phyloP scores from a whole-genome alignment of 176 grass and related monocot species.

The Aegilops speltoides region DNA sequence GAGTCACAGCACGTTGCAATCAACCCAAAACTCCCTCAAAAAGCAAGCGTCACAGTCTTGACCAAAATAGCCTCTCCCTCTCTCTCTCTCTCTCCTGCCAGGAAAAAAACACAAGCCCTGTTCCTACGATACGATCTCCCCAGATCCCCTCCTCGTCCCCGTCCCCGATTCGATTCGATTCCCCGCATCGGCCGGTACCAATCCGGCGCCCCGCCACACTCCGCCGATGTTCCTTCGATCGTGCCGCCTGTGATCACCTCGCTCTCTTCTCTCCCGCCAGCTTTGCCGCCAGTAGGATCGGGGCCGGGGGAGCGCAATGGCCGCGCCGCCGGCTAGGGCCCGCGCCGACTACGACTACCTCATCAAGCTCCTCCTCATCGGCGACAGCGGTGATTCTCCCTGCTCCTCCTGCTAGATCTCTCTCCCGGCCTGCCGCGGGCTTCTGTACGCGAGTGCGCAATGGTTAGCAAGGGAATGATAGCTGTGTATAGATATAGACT shows the following conservation, averaged over 20 bases:
- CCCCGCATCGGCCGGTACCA: conserved; percentile 32
- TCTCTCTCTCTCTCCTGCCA: no score
- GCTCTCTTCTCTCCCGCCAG: not conserved
- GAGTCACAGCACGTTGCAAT: not conserved
- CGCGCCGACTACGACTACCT: conserved; percentile 82
- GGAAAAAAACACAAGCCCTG: not conserved
- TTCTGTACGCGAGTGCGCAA: not conserved
- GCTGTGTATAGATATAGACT: not conserved
- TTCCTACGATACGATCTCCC: not conserved
- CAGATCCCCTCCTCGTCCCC: conserved; percentile 16
- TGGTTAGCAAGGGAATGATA: not conserved
- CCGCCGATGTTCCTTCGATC: conserved; percentile 14
- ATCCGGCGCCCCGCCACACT: not conserved
- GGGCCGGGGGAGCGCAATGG: conserved; percentile 50
- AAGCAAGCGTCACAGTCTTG: not conserved
- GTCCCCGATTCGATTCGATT: not conserved
- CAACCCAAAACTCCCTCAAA: not conserved
- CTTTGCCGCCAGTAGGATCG: conserved; percentile 10
- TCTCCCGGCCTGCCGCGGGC: not conserved
- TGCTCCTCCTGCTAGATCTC: not conserved
- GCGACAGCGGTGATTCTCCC: conserved; percentile 65
- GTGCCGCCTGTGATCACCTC: not conserved
- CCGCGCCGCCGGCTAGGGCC: conserved; percentile 65
- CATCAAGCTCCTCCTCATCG: conserved; percentile 84
- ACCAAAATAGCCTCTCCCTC: not conserved